These are phyloP conservation scores for Dactylellina cionopaga DNA, from an alignment of 2,329 filamentous ascomycete species.

Conservation along the genomic window DNA sequence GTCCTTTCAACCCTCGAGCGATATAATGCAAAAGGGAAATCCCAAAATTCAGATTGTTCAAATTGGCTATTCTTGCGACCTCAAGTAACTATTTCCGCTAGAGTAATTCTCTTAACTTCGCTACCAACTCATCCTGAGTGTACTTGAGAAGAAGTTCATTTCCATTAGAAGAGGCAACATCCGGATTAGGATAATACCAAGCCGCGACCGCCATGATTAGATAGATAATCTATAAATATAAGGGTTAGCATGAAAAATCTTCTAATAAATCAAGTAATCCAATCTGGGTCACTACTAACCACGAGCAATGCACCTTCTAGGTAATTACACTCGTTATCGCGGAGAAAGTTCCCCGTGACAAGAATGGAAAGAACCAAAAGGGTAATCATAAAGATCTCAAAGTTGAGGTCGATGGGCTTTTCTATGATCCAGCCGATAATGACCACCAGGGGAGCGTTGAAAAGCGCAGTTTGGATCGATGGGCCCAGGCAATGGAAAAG, in stretches of 20 bases:
- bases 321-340: conserved; percentile 90
- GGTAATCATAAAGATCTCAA: conserved; percentile 85
- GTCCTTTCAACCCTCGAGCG: too few species aligned
- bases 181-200: conserved; percentile 67
- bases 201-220: conserved; percentile 70
- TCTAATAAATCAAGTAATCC: not conserved
- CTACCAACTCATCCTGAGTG: not conserved
- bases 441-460: conserved; percentile 85
- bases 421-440: conserved; percentile 82
- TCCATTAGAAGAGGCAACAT: conserved; percentile 45
- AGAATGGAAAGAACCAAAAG: conserved; percentile 84
- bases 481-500: conserved; percentile 86
- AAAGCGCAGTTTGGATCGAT: conserved; percentile 86
- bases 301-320: conserved; percentile 85
- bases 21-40: too few species aligned
- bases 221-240: conserved; percentile 69
- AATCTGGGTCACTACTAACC: conserved; percentile 59
- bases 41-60: too few species aligned
- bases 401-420: conserved; percentile 79
- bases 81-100: too few species aligned
- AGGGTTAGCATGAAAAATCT: not conserved
- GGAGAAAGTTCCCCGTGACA: conserved; percentile 85
- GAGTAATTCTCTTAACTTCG: not conserved
- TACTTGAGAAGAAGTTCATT: conserved; percentile 13
- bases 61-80: too few species aligned